Evolutionary conservation across 345 rosid species (phyloP).

Genomic region (Salix udensis): DNA sequence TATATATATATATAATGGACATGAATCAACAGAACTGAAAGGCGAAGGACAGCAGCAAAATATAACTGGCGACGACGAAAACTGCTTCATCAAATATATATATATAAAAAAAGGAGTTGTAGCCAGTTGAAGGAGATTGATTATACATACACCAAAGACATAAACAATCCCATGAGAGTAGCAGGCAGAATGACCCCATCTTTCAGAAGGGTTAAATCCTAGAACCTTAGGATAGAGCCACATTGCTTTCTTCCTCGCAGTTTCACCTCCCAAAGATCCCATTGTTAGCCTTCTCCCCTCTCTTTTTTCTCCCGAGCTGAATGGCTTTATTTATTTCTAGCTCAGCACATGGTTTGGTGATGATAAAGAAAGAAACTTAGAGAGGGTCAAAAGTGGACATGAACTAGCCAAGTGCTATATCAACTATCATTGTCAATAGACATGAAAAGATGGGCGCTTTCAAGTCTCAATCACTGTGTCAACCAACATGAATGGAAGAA

Average conservation of each 20-base stretch:
- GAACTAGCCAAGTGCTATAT: slow-evolving; percentile 49
- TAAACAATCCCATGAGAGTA: slow-evolving; percentile 52
- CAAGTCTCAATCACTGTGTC: slow-evolving; percentile 66
- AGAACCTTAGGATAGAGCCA: slow-evolving; percentile 59
- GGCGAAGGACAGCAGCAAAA: too few relatives aligned
- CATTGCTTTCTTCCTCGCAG: slow-evolving; percentile 53
- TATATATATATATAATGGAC: too few relatives aligned
- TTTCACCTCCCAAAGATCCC: slow-evolving; percentile 46
- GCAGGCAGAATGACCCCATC: slow-evolving; percentile 88
- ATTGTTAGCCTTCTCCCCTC: slow-evolving; percentile 8
- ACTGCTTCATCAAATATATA: neutral
- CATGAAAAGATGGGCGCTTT: slow-evolving; percentile 91
- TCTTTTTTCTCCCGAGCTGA: neutral
- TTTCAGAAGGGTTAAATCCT: slow-evolving; percentile 61
- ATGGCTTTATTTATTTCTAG: neutral
- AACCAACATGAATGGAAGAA: slow-evolving; percentile 43
- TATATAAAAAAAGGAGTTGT: neutral
- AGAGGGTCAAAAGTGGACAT: slow-evolving; percentile 44
- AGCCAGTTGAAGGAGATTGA: neutral
- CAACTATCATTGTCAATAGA: slow-evolving; percentile 71
- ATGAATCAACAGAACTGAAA: too few relatives aligned
- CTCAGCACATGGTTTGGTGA: slow-evolving; percentile 23
- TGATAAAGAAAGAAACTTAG: slow-evolving; percentile 18
- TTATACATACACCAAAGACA: slow-evolving; percentile 58
- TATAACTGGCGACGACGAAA: too few relatives aligned